A percentile compares a stretch with the other conserved stretches of the same genome.
Evolutionary conservation across 2,329 filamentous ascomycete genomes (phyloP).

Genomic region (Knufia petricola): DNA sequence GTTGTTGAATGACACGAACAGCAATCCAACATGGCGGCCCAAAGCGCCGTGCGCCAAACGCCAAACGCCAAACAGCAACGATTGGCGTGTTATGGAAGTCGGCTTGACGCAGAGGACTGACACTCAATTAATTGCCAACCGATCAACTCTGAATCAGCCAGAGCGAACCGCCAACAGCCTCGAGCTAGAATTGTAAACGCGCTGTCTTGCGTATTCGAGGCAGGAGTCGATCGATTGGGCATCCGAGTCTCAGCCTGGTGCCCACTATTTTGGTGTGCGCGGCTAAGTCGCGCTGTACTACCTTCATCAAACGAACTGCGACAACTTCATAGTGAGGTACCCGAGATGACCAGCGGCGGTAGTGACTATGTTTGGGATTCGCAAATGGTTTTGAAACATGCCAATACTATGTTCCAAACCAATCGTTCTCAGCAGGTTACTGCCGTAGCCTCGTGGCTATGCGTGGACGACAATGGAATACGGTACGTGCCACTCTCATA

Average conservation of each 20-base stretch:
- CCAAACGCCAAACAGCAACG: background rate
- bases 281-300: constrained; percentile 11
- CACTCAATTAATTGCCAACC: background rate
- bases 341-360: constrained; percentile 7
- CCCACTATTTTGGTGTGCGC: constrained; percentile 18
- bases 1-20: background rate
- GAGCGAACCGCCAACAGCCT: constrained; percentile 11
- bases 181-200: constrained; percentile 14
- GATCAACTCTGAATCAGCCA: constrained; percentile 8
- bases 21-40: background rate
- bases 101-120: constrained; percentile 11
- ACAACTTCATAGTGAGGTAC: constrained; percentile 1
- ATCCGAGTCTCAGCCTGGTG: constrained; percentile 21
- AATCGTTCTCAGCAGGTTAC: constrained; percentile 4
- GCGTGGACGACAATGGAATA: constrained; percentile 11
- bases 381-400: constrained; percentile 4
- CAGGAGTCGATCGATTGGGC: constrained; percentile 17
- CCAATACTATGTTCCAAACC: constrained; percentile 8
- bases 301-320: background rate
- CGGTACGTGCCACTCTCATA: constrained; percentile 7
- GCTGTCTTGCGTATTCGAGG: constrained; percentile 17
- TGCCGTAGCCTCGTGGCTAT: constrained; percentile 9
- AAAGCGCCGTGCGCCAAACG: background rate
- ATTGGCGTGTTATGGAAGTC: constrained; percentile 10
- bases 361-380: constrained; percentile 6